Evolutionary conservation across 495 filamentous ascomycete genomes (phyloP).

Genomic region (Hypoxylon fuscum): DNA sequence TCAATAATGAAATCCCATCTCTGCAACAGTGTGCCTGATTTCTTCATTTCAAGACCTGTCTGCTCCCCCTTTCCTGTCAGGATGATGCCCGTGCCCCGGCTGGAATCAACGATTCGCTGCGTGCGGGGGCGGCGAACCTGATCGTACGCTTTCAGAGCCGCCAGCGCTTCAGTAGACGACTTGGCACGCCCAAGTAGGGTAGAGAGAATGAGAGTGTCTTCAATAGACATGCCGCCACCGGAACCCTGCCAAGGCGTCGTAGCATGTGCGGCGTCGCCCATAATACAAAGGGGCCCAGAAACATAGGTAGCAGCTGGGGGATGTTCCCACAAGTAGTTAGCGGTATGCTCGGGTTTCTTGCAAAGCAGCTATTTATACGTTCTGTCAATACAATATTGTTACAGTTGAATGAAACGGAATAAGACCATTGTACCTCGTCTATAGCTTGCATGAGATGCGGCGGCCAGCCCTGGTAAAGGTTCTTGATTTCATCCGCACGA

Average conservation of each 20-base stretch:
- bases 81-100: conserved; percentile 43
- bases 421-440: conserved; percentile 8
- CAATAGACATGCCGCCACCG: conserved; percentile 49
- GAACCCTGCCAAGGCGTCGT: conserved; percentile 49
- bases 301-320: conserved; percentile 26
- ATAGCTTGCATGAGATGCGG: conserved; percentile 17
- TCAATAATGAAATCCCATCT: conserved; percentile 40
- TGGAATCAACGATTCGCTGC: conserved; percentile 39
- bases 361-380: conserved; percentile 16
- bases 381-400: background rate
- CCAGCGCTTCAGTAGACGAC: conserved; percentile 18
- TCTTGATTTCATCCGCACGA: conserved; percentile 25
- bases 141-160: conserved; percentile 35
- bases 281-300: conserved; percentile 40
- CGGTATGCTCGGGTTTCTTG: conserved; percentile 14
- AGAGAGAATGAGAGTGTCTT: conserved; percentile 49
- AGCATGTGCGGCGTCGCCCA: conserved; percentile 57
- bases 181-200: conserved; percentile 38
- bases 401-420: background rate
- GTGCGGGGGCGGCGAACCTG: conserved; percentile 27
- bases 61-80: conserved; percentile 8
- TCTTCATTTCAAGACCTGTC: conserved; percentile 14
- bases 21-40: background rate
- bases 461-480: conserved; percentile 22
- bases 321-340: conserved; percentile 29